A percentile compares a stretch with the other conserved stretches of the same genome.
These are phyloP conservation scores for Stephania yunnanensis DNA, from an alignment of 164 flowering plant species.

Conservation along the genomic window DNA sequence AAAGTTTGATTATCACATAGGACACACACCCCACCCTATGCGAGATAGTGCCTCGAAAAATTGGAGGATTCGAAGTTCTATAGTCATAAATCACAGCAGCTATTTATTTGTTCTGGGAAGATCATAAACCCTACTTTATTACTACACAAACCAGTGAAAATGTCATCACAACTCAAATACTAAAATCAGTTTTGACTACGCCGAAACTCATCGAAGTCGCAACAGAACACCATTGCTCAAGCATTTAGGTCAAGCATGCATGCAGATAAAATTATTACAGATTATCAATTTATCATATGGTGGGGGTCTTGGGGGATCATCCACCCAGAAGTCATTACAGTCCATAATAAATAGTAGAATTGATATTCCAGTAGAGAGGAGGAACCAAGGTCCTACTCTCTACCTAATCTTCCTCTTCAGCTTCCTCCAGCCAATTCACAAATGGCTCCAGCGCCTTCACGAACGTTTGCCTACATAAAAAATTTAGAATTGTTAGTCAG, in stretches of 20 bases:
- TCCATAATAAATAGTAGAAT: neutral
- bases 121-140: too few species aligned
- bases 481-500: neutral
- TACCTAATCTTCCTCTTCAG: constrained; percentile 86
- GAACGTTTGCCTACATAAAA: constrained; percentile 61
- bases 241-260: neutral
- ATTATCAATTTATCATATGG: neutral
- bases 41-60: too few species aligned
- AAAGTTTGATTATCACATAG: too few species aligned
- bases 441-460: constrained; percentile 91
- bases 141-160: neutral
- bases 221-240: neutral
- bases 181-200: neutral
- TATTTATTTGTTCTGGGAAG: too few species aligned
- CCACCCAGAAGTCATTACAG: neutral
- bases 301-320: neutral
- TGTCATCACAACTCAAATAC: neutral
- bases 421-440: constrained; percentile 97
- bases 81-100: too few species aligned
- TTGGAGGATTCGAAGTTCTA: too few species aligned
- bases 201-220: neutral
- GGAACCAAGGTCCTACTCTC: neutral
- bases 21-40: too few species aligned
- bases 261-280: neutral
- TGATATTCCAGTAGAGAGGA: neutral